Evolutionary conservation across 2,329 filamentous ascomycete species (phyloP).

Genomic region (Arthrobotrys sphaeroides): DNA sequence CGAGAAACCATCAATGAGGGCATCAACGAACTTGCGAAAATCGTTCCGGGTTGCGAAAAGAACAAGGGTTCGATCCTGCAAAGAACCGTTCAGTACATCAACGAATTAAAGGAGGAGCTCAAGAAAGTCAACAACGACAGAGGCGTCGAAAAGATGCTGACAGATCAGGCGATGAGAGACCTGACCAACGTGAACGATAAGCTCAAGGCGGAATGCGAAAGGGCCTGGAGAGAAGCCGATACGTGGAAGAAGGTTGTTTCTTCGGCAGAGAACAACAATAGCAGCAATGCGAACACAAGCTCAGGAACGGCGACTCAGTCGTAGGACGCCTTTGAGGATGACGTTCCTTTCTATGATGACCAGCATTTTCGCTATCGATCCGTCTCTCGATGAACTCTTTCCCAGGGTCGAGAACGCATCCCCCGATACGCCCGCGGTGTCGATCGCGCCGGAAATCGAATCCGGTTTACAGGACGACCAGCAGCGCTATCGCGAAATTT

Average conservation of each 20-base stretch:
- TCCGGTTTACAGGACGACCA: not conserved
- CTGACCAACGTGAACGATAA: slow-evolving; percentile 87
- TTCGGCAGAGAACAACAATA: slow-evolving; percentile 34
- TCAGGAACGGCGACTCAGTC: slow-evolving; percentile 25
- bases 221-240: slow-evolving; percentile 79
- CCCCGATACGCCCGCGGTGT: not conserved
- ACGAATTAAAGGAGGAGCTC: slow-evolving; percentile 78
- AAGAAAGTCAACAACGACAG: slow-evolving; percentile 72
- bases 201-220: slow-evolving; percentile 80
- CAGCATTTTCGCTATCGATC: slow-evolving; percentile 49
- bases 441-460: not conserved
- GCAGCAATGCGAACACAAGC: slow-evolving; percentile 1
- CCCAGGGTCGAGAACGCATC: not conserved
- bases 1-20: slow-evolving; percentile 99
- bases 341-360: slow-evolving; percentile 54
- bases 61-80: slow-evolving; percentile 98
- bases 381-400: not conserved
- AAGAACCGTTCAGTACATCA: slow-evolving; percentile 92
- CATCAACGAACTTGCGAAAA: slow-evolving; percentile 97
- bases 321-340: slow-evolving; percentile 23
- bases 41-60: slow-evolving; percentile 97
- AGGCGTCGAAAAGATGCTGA: slow-evolving; percentile 86
- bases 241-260: slow-evolving; percentile 74
- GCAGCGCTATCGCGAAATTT: not conserved
- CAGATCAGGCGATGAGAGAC: slow-evolving; percentile 87